Percentiles rank a stretch among this genome's conserved stretches.
These are phyloP conservation scores for Pyrenophora teres DNA, from an alignment of 2,329 filamentous ascomycete species.

Conservation along the genomic window DNA sequence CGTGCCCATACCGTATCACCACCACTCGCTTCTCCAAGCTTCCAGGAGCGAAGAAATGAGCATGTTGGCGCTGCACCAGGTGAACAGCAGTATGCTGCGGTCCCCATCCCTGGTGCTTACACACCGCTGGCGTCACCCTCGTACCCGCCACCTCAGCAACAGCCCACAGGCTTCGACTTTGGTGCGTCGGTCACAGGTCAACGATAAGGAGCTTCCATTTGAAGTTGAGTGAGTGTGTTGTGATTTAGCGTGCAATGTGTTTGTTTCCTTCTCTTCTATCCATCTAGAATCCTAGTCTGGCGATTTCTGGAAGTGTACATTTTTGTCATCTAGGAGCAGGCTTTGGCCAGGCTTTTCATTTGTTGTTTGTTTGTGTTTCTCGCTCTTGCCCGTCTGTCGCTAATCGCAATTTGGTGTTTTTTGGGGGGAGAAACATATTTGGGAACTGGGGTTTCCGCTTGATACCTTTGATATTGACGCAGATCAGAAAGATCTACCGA, in stretches of 20 bases:
- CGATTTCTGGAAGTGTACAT: too few relatives aligned
- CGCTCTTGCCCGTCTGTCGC: too few relatives aligned
- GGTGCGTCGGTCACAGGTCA: conserved; percentile 37
- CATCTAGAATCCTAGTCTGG: background rate
- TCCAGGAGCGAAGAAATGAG: conserved; percentile 59
- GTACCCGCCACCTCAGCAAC: conserved; percentile 43
- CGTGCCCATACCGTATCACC: conserved; percentile 46
- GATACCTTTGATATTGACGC: too few relatives aligned
- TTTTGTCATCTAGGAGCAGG: too few relatives aligned
- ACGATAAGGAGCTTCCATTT: conserved; percentile 15
- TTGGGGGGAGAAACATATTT: too few relatives aligned
- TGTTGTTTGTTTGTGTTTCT: too few relatives aligned
- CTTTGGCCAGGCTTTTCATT: too few relatives aligned
- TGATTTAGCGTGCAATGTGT: conserved; percentile 17
- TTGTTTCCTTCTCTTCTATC: conserved; percentile 15
- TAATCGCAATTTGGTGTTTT: too few relatives aligned
- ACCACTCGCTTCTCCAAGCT: conserved; percentile 40
- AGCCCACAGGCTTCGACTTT: conserved; percentile 46
- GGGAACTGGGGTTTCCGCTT: too few relatives aligned
- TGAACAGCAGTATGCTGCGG: conserved; percentile 81
- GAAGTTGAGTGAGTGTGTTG: background rate
- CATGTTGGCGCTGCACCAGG: conserved; percentile 74
- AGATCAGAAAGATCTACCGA: too few relatives aligned
- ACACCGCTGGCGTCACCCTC: conserved; percentile 52
- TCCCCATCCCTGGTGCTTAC: conserved; percentile 89